phyloP scores from a whole-genome alignment of 305 asterid species.

The Ilex paraguariensis region DNA sequence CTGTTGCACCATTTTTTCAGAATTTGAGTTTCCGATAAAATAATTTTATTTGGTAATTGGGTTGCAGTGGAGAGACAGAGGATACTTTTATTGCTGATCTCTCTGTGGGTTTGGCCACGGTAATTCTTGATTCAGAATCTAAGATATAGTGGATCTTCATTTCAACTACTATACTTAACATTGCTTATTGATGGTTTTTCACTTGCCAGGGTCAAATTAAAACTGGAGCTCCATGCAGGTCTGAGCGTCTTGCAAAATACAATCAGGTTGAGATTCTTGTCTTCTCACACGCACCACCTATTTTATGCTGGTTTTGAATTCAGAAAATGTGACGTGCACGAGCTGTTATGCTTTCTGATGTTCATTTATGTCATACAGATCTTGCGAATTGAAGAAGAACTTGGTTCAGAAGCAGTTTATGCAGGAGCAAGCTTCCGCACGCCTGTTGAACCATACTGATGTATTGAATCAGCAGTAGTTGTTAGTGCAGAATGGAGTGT shows the following conservation, averaged over 20 bases:
- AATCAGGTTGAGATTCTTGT: conserved; percentile 55
- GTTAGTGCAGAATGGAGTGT: no score
- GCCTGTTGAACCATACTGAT: conserved; percentile 78
- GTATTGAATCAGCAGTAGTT: background rate
- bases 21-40: background rate
- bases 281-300: background rate
- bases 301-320: background rate
- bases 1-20: no score
- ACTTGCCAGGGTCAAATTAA: conserved; percentile 46
- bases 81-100: conserved; percentile 78
- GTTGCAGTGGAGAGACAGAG: conserved; percentile 68
- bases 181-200: no score
- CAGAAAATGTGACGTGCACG: no score
- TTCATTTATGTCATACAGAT: conserved; percentile 34
- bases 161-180: no score
- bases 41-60: conserved; percentile 1
- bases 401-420: conserved; percentile 69
- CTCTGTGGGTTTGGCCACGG: conserved; percentile 68
- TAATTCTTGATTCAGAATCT: conserved; percentile 14
- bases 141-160: background rate
- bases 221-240: conserved; percentile 99
- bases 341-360: background rate
- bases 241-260: conserved; percentile 97
- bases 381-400: conserved; percentile 84
- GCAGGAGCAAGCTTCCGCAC: conserved; percentile 84